These are phyloP conservation scores for Penicillium corylophilum DNA, from an alignment of 2,329 filamentous ascomycete species.

Conservation along the genomic window DNA sequence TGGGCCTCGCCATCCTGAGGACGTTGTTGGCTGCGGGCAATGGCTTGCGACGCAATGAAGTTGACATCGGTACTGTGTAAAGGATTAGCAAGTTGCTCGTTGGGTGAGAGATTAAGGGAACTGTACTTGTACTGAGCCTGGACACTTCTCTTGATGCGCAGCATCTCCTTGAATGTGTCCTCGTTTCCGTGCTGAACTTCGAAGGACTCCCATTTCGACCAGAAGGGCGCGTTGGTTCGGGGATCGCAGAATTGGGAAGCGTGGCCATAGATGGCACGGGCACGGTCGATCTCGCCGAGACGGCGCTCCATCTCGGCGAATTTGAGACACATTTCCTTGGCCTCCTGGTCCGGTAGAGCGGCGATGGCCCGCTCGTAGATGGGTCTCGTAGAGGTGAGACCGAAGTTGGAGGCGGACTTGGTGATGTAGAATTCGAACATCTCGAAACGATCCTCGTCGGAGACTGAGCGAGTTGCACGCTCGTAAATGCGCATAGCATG, in stretches of 20 bases:
- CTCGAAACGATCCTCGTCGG: slow-evolving; percentile 88
- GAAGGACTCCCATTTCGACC: slow-evolving; percentile 95
- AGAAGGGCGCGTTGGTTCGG: slow-evolving; percentile 83
- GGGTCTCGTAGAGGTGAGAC: slow-evolving; percentile 85
- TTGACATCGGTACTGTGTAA: slow-evolving; percentile 78
- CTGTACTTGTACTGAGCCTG: slow-evolving; percentile 90
- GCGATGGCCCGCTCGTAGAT: slow-evolving; percentile 97
- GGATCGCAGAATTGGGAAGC: slow-evolving; percentile 97
- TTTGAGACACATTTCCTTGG: slow-evolving; percentile 97
- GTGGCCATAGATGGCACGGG: slow-evolving; percentile 92
- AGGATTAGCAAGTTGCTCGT: slow-evolving; percentile 35
- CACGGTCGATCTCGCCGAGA: slow-evolving; percentile 89
- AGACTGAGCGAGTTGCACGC: slow-evolving; percentile 88
- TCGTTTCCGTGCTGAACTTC: slow-evolving; percentile 98
- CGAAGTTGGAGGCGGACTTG: slow-evolving; percentile 97
- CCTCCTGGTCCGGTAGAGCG: slow-evolving; percentile 87
- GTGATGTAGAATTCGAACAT: slow-evolving; percentile 99
- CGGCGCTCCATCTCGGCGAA: slow-evolving; percentile 96
- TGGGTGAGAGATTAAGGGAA: not conserved
- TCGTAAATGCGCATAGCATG: slow-evolving; percentile 99
- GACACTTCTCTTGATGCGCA: slow-evolving; percentile 94
- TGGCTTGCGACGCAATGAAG: slow-evolving; percentile 93
- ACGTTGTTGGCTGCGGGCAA: slow-evolving; percentile 72
- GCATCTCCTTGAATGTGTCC: slow-evolving; percentile 99
- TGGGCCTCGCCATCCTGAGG: slow-evolving; percentile 37